Evolutionary conservation across 2,329 filamentous ascomycete genomes (phyloP).

Genomic region (Botrytis aclada): DNA sequence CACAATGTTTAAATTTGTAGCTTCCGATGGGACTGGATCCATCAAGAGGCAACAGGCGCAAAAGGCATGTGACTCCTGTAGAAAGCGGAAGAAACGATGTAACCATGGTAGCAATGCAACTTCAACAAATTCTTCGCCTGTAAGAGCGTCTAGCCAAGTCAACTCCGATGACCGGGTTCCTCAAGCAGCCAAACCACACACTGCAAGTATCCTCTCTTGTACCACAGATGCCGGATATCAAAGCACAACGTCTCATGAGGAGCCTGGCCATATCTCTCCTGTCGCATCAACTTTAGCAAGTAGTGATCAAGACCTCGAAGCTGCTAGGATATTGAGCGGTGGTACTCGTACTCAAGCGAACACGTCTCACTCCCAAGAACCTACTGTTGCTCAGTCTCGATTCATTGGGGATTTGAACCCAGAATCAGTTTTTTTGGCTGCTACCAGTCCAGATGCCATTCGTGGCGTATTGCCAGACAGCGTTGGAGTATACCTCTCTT

Average conservation of each 20-base stretch:
- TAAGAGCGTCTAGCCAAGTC: not conserved
- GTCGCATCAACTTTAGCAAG: slow-evolving; percentile 6
- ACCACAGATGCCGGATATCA: not conserved
- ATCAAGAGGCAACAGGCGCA: slow-evolving; percentile 56
- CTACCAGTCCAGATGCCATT: slow-evolving; percentile 44
- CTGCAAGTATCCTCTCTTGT: not conserved
- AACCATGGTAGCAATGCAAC: slow-evolving; percentile 36
- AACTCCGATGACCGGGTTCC: not conserved
- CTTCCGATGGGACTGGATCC: slow-evolving; percentile 49
- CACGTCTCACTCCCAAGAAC: not conserved
- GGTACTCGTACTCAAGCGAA: slow-evolving; percentile 10
- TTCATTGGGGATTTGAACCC: slow-evolving; percentile 60
- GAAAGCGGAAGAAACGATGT: slow-evolving; percentile 42
- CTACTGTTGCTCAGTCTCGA: slow-evolving; percentile 35
- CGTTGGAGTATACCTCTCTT: slow-evolving; percentile 54
- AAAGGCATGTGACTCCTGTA: slow-evolving; percentile 55
- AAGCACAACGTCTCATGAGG: not conserved
- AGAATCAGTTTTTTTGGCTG: slow-evolving; percentile 58
- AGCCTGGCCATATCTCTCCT: not conserved
- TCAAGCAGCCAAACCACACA: not conserved
- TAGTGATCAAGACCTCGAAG: slow-evolving; percentile 19
- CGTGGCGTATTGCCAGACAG: slow-evolving; percentile 47
- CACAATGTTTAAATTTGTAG: slow-evolving; percentile 55
- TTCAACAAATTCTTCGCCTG: not conserved
- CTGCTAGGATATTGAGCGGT: slow-evolving; percentile 19